phyloP scores from a whole-genome alignment of 2,329 filamentous ascomycete genomes.

The Ophiocordyceps camponoti-leonardi region DNA sequence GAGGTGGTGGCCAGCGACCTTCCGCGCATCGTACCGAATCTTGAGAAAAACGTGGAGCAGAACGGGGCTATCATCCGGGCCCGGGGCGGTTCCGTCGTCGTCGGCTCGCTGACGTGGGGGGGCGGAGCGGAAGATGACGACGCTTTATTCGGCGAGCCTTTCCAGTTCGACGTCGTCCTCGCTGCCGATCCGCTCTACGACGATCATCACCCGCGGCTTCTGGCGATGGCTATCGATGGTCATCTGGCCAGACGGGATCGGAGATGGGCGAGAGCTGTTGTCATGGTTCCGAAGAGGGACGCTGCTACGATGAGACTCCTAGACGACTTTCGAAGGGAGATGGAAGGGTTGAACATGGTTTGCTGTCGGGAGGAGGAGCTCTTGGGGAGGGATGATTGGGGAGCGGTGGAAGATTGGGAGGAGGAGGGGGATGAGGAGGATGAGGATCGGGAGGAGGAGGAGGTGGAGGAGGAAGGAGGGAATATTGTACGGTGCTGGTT shows the following conservation, averaged over 20 bases:
- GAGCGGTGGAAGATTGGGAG: conserved; percentile 10
- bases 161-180: conserved; percentile 48
- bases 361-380: conserved; percentile 44
- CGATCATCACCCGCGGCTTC: conserved; percentile 57
- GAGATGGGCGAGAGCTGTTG: conserved; percentile 44
- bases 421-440: neutral
- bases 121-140: conserved; percentile 28
- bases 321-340: conserved; percentile 39
- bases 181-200: conserved; percentile 82
- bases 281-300: conserved; percentile 70
- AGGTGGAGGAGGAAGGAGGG: conserved; percentile 21
- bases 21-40: conserved; percentile 65
- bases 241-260: conserved; percentile 39
- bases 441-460: conserved; percentile 23
- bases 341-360: conserved; percentile 36
- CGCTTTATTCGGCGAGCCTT: conserved; percentile 22
- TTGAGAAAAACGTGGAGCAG: conserved; percentile 51
- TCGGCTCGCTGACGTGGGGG: conserved; percentile 62
- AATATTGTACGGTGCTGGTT: conserved; percentile 49
- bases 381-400: conserved; percentile 59
- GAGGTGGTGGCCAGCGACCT: conserved; percentile 67
- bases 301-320: conserved; percentile 46
- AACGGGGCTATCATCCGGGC: conserved; percentile 41
- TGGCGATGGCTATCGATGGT: conserved; percentile 50
- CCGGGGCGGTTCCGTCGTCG: conserved; percentile 38